phyloP scores from a whole-genome alignment of 352 stramenopile species.

The Globisporangium lucens region DNA sequence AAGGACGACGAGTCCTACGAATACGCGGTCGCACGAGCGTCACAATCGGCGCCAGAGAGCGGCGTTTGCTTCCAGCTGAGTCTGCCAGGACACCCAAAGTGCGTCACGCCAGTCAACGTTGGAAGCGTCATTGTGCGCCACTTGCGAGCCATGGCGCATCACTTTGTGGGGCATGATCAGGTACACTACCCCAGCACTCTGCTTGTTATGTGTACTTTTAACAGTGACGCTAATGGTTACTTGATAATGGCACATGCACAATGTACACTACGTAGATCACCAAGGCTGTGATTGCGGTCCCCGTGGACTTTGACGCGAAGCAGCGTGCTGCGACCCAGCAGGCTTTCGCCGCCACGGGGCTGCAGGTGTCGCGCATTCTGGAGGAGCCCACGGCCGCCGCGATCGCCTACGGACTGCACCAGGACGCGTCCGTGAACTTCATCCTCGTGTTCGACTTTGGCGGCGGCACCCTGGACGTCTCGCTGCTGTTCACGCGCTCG shows the following conservation, averaged over 20 bases:
- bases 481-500: constrained; percentile 94
- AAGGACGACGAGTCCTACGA: constrained; percentile 39
- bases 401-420: constrained; percentile 97
- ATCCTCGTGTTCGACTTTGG: constrained; percentile 98
- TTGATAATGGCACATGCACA: background rate
- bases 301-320: constrained; percentile 88
- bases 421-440: constrained; percentile 89
- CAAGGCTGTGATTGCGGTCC: constrained; percentile 88
- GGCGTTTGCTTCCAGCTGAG: constrained; percentile 50
- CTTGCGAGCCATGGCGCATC: constrained; percentile 40
- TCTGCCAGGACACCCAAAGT: constrained; percentile 34
- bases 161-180: constrained; percentile 64
- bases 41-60: constrained; percentile 11
- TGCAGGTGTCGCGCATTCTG: constrained; percentile 94
- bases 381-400: constrained; percentile 98
- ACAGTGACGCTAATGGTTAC: background rate
- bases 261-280: constrained; percentile 81
- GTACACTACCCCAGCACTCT: constrained; percentile 6
- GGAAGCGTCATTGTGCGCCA: constrained; percentile 41
- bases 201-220: background rate
- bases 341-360: constrained; percentile 84
- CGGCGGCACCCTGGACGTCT: constrained; percentile 96
- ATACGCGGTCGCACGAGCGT: constrained; percentile 28
- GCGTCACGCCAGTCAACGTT: constrained; percentile 44
- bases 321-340: constrained; percentile 85